A percentile compares a stretch with the other conserved stretches of the same genome.
Evolutionary conservation across 2,329 filamentous ascomycete species (phyloP).

Genomic region (Rutstroemia sp.): DNA sequence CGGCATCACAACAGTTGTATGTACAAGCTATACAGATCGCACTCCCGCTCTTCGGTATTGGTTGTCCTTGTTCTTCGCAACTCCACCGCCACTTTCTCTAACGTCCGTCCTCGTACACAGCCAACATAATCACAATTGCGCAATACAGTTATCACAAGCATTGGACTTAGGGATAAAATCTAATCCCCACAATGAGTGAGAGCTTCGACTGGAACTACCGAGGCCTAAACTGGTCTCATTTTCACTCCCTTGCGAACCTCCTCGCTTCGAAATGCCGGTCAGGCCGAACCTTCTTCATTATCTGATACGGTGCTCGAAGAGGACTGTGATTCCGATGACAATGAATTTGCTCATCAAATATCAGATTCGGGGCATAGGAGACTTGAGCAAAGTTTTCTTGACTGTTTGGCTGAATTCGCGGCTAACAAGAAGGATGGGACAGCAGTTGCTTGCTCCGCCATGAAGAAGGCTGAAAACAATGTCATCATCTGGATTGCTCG

Average conservation of each 20-base stretch:
- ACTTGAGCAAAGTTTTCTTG: conserved; percentile 4
- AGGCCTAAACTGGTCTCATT: not conserved
- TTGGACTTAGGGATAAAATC: no score
- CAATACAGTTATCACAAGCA: no score
- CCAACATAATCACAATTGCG: no score
- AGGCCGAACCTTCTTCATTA: not conserved
- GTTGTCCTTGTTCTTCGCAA: no score
- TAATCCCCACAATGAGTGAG: not conserved
- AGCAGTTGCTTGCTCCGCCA: conserved; percentile 3
- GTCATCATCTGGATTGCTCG: conserved; percentile 4
- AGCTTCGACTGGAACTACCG: not conserved
- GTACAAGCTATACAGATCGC: no score
- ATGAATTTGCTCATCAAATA: not conserved
- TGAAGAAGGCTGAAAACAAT: conserved; percentile 4
- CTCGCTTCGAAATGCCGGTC: conserved; percentile 2
- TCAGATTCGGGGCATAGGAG: not conserved
- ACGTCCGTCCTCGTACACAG: no score
- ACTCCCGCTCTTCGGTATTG: no score
- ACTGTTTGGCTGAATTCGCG: conserved; percentile 6
- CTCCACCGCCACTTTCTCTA: no score
- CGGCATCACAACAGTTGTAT: no score
- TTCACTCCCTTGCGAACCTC: conserved; percentile 5
- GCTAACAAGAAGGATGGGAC: not conserved
- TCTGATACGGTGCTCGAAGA: not conserved
- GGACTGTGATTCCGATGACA: not conserved